Conservation (phyloP, 176 grass and related monocot genomes). For the Juncus effusus region DNA sequence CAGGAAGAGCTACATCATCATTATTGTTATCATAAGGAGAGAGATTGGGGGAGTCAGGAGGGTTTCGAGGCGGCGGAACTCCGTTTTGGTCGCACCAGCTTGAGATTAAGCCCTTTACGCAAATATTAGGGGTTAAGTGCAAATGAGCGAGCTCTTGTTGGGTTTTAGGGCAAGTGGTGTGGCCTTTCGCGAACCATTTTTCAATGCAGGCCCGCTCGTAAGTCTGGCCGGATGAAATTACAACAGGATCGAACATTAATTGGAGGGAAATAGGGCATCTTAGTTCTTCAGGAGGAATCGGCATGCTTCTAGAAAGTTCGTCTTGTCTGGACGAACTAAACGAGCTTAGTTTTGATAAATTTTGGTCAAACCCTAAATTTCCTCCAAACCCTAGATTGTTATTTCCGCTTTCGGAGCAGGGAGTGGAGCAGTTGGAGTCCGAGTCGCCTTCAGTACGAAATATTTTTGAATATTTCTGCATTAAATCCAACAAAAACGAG, state of each 20-base stretch:
- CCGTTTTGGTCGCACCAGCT: slow-evolving; percentile 85
- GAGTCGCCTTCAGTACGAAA: slow-evolving; percentile 42
- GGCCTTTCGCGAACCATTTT: slow-evolving; percentile 69
- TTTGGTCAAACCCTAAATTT: slow-evolving; percentile 19
- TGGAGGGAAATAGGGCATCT: slow-evolving; percentile 87
- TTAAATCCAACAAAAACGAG: slow-evolving; percentile 55
- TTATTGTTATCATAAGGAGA: slow-evolving; percentile 41
- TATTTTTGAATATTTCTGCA: slow-evolving; percentile 57
- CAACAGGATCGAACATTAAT: slow-evolving; percentile 79
- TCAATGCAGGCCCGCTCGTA: slow-evolving; percentile 87
- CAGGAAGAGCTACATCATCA: slow-evolving; percentile 23
- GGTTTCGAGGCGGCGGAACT: slow-evolving; percentile 42
- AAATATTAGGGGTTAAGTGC: slow-evolving; percentile 69
- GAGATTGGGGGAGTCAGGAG: slow-evolving; percentile 72
- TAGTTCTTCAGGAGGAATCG: slow-evolving; percentile 68
- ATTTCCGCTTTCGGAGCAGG: slow-evolving; percentile 29
- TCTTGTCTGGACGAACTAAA: slow-evolving; percentile 46
- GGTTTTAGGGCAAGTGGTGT: slow-evolving; percentile 78
- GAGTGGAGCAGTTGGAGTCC: slow-evolving; percentile 45
- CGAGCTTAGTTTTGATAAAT: slow-evolving; percentile 30
- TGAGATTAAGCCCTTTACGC: slow-evolving; percentile 70
- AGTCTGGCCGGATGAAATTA: slow-evolving; percentile 82
- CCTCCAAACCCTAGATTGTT: not conserved
- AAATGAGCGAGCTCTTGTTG: slow-evolving; percentile 57
- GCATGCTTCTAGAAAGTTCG: slow-evolving; percentile 63